These are phyloP conservation scores for cucumber (Cucumis sativus) DNA, from an alignment of 306 rosid species.

Conservation along the genomic window DNA sequence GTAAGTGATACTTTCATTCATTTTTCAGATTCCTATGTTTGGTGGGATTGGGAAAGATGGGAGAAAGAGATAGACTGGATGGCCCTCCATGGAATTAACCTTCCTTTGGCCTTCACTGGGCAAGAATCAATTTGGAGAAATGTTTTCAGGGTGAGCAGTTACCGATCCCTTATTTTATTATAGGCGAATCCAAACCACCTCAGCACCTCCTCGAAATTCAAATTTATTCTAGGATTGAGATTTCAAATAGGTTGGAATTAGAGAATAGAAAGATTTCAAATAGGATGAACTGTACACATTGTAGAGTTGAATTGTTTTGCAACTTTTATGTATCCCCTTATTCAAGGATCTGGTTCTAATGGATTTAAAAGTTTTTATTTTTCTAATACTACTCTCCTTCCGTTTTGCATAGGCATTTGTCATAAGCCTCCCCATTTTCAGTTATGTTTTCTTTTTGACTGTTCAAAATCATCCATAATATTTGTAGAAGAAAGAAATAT, in stretches of 20 bases:
- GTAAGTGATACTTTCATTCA: not conserved
- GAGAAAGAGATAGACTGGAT: conserved; percentile 97
- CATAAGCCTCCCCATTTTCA: not conserved
- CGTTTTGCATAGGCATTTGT: not conserved
- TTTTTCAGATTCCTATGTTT: conserved; percentile 75
- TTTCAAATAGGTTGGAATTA: not conserved
- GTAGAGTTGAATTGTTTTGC: not conserved
- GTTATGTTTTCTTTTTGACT: not conserved
- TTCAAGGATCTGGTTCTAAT: not conserved
- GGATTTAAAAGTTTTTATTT: not conserved
- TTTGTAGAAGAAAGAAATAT: not conserved
- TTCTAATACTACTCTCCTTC: not conserved
- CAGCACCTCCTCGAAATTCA: not conserved
- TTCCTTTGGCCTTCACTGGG: conserved; percentile 89
- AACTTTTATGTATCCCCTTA: not conserved
- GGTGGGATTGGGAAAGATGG: conserved; percentile 99
- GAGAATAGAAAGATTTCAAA: not conserved
- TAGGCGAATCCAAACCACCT: not conserved
- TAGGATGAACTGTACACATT: not conserved
- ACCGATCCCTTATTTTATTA: not conserved
- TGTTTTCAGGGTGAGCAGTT: conserved; percentile 55
- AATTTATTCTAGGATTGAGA: not conserved
- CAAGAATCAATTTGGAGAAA: conserved; percentile 93
- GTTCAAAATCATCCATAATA: not conserved
- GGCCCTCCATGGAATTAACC: conserved; percentile 96